phyloP scores from a whole-genome alignment of 805 yeast species.

The Cyberlindnera veronae region DNA sequence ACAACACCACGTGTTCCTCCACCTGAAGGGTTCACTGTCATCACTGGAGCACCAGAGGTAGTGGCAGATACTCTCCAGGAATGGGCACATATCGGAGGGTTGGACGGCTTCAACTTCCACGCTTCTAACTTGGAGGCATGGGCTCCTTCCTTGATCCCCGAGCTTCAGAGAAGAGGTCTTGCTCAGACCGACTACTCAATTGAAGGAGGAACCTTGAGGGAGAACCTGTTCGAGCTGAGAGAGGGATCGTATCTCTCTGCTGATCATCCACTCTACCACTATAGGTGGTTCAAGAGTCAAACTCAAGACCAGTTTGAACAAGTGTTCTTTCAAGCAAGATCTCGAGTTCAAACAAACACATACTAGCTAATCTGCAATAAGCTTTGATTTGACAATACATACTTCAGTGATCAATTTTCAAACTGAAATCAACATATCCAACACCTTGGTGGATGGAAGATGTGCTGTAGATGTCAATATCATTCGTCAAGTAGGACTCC shows the following conservation, averaged over 20 bases:
- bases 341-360: too few species aligned
- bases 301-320: conserved; percentile 4
- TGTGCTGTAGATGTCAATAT: conserved; percentile 87
- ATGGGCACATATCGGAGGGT: conserved; percentile 37
- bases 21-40: background rate
- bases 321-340: too few species aligned
- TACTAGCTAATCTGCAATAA: too few species aligned
- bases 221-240: conserved; percentile 9
- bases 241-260: background rate
- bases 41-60: background rate
- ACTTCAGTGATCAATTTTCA: conserved; percentile 59
- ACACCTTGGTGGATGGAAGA: conserved; percentile 92
- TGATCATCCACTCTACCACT: conserved; percentile 6
- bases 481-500: conserved; percentile 60
- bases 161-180: conserved; percentile 24
- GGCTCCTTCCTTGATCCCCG: conserved; percentile 38
- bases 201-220: conserved; percentile 20
- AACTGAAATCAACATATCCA: conserved; percentile 75
- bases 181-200: background rate
- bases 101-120: conserved; percentile 44
- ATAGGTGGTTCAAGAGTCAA: conserved; percentile 15
- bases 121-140: conserved; percentile 36
- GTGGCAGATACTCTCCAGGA: conserved; percentile 26
- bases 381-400: too few species aligned
- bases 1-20: background rate